Base-by-base conservation (phyloP, 257 asterid species). In the Anisodus tanguticus region DNA sequence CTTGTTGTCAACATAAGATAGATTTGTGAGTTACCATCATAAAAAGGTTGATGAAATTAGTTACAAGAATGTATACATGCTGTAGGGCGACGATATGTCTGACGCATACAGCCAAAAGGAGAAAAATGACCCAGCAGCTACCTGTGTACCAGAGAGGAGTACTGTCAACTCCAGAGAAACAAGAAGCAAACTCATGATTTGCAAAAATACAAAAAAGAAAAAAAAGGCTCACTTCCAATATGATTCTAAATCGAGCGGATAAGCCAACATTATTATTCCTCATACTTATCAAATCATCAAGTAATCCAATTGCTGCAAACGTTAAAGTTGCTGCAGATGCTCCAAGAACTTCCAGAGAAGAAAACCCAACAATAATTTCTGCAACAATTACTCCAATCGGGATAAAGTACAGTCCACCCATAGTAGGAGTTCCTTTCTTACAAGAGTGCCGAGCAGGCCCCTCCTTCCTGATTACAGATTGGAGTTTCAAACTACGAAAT, bases 381-480 rank as follows among this genome's bases (percentile, higher is more conserved):
- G 99, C 95, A 88, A 95, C 97, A 81, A 94, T 86, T 84, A 94
- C 82, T 59, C 98, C 98, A 81, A 92, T 88, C 6, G 99, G 97
- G 79, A 95, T 84, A 83, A 95, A 94, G 89, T 92, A 94, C 83
- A 94, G 54, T 59, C 99, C 98, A 11, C 97, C 98, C 97, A 94
- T 92, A 1, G 97, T 90, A 54, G 97, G 98, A 83, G 94, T 94
- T 82, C 94, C 92, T 85, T 88, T 93, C 90, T 94, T 95, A 84
- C 89, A 80, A 86, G 91, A 72, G 85, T 91, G 93, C 70, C 67
- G 90, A 72, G 57, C 51, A 64, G 97, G 92, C 26, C 87, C 89
- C 80, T 86, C 86, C 71, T 88, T 91, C 91, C 90, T 91, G 83
- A 87, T 87, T 70, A 88, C 80, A 64, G 97, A 88, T 51, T 87